These are phyloP conservation scores for Vanrija sp. DNA, from an alignment of 1,284 basidiomycete genomes.

Conservation along the genomic window DNA sequence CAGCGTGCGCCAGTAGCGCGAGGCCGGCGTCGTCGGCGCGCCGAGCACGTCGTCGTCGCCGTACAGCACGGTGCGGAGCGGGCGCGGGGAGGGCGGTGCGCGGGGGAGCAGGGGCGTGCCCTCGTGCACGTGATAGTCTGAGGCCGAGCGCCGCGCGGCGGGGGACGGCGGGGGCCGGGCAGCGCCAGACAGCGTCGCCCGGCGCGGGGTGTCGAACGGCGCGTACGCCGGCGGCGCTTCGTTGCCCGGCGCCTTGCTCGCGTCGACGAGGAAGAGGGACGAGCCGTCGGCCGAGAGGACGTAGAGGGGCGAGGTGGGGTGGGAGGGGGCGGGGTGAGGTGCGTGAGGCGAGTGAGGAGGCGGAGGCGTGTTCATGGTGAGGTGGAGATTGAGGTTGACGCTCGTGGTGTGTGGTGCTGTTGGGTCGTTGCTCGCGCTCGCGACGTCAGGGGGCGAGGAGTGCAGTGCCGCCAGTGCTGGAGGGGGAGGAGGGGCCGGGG, in stretches of 20 bases:
- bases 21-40: constrained; percentile 10
- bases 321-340: too few species aligned
- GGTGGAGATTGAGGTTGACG: too few species aligned
- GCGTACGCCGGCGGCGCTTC: constrained; percentile 45
- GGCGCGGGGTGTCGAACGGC: constrained; percentile 14
- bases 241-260: constrained; percentile 23
- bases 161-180: not conserved
- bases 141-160: not conserved
- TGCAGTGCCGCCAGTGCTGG: too few species aligned
- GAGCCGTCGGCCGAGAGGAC: constrained; percentile 45
- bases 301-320: constrained; percentile 26
- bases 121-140: constrained; percentile 17
- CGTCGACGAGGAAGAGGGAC: constrained; percentile 34
- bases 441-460: too few species aligned
- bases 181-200: not conserved
- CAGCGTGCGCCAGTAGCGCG: constrained; percentile 38
- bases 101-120: constrained; percentile 24
- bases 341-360: too few species aligned
- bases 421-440: too few species aligned
- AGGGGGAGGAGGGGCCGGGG: too few species aligned
- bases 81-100: not conserved
- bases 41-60: constrained; percentile 5
- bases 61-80: not conserved
- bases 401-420: too few species aligned
- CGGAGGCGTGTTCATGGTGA: too few species aligned